These are phyloP conservation scores for Globisporangium paroecandrum DNA, from an alignment of 352 stramenopile species.

Conservation along the genomic window DNA sequence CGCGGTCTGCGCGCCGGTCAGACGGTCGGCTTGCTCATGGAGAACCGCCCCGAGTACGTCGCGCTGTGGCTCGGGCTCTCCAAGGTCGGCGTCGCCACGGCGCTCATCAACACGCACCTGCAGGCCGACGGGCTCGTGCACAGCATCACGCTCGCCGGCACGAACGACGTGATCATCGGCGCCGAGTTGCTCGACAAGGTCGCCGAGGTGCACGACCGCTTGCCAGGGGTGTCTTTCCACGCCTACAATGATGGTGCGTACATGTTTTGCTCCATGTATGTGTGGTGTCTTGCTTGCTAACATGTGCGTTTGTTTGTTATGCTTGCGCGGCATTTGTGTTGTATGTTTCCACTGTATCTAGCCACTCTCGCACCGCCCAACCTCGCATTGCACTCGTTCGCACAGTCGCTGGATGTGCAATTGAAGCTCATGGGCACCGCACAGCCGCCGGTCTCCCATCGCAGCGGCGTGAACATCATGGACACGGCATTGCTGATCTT, in stretches of 20 bases:
- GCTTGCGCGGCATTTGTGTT: not conserved
- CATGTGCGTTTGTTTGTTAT: not conserved
- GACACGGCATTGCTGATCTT: conserved; percentile 78
- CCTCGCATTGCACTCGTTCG: conserved; percentile 24
- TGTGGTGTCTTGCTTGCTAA: not conserved
- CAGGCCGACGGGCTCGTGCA: conserved; percentile 63
- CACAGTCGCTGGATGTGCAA: conserved; percentile 41
- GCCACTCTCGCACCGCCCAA: conserved; percentile 16
- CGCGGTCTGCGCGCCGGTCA: conserved; percentile 48
- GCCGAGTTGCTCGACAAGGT: conserved; percentile 51
- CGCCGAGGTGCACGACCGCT: conserved; percentile 20
- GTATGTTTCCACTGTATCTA: conserved; percentile 7
- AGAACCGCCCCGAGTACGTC: conserved; percentile 84
- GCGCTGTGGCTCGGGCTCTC: conserved; percentile 75
- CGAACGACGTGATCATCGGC: conserved; percentile 62
- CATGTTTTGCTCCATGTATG: not conserved
- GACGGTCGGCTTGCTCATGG: conserved; percentile 78
- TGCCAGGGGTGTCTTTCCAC: conserved; percentile 42
- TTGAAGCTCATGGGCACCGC: conserved; percentile 27
- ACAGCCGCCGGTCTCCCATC: conserved; percentile 22
- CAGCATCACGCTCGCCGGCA: conserved; percentile 58
- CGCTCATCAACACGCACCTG: conserved; percentile 82
- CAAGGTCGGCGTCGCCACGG: conserved; percentile 79
- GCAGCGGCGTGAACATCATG: conserved; percentile 33
- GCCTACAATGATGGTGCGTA: conserved; percentile 48